Percentiles rank a stretch among this genome's conserved stretches.
Evolutionary conservation across 202 grass and related monocot genomes (phyloP).

Genomic region (Zoysia matrella): DNA sequence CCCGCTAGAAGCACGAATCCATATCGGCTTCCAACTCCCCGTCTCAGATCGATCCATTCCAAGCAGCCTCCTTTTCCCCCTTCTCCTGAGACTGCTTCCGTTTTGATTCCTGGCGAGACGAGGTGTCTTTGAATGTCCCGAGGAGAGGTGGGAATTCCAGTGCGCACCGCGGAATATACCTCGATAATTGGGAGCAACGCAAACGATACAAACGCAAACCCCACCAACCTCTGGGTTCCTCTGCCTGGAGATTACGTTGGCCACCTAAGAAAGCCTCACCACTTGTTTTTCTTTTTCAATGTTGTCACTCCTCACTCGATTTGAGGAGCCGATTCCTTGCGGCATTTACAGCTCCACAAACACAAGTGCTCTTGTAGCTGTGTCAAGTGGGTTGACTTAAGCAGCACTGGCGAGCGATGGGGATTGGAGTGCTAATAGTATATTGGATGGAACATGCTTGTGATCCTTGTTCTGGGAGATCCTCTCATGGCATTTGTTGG

Average conservation of each 20-base stretch:
- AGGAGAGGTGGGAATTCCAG: constrained; percentile 9
- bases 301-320: background rate
- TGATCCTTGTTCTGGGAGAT: background rate
- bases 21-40: background rate
- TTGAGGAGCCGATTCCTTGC: background rate
- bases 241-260: background rate
- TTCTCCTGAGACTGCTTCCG: background rate
- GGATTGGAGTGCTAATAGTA: background rate
- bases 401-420: background rate
- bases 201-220: background rate
- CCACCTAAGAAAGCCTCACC: background rate
- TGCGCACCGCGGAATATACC: constrained; percentile 28
- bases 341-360: background rate
- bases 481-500: background rate
- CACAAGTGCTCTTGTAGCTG: background rate
- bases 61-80: background rate
- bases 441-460: background rate
- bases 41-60: background rate
- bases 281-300: background rate
- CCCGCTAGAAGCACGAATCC: constrained; percentile 5
- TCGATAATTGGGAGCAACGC: background rate
- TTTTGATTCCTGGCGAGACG: background rate
- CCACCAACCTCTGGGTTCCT: background rate
- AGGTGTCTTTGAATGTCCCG: constrained; percentile 6
- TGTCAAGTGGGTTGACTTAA: background rate